Conservation (phyloP, 768 basidiomycete species). For the Kwoniella sp. region DNA sequence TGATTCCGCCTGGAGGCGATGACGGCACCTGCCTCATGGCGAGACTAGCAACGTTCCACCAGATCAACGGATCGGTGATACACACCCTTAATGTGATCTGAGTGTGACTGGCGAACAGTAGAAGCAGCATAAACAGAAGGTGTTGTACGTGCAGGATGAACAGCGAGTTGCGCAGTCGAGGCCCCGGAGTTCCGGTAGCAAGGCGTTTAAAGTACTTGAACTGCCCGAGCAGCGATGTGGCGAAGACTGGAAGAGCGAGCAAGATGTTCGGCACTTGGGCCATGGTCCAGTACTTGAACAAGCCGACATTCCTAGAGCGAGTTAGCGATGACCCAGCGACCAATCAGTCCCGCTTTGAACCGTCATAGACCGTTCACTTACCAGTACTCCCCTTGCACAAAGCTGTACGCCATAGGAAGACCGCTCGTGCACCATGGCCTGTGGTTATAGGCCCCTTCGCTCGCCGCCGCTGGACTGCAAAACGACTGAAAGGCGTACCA, state of each 20-base stretch:
- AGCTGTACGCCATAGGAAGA: constrained; percentile 70
- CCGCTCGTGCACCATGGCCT: constrained; percentile 63
- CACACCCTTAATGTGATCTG: constrained; percentile 80
- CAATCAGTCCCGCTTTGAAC: background rate
- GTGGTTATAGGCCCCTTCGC: background rate
- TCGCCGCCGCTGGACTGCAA: constrained; percentile 52
- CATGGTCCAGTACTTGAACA: constrained; percentile 78
- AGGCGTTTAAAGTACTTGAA: constrained; percentile 20
- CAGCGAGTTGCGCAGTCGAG: background rate
- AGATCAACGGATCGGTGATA: constrained; percentile 69
- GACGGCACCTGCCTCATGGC: constrained; percentile 47
- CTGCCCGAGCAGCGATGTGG: constrained; percentile 54
- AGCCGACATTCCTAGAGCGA: constrained; percentile 61
- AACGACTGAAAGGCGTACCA: constrained; percentile 62
- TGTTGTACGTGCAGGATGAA: constrained; percentile 65
- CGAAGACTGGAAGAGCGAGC: constrained; percentile 67
- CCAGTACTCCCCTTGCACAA: constrained; percentile 81
- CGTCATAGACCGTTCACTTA: constrained; percentile 33
- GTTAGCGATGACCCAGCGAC: background rate
- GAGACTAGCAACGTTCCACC: constrained; percentile 79
- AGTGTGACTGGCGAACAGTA: constrained; percentile 75
- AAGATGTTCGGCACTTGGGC: constrained; percentile 84
- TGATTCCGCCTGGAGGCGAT: background rate
- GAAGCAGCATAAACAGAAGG: constrained; percentile 58
- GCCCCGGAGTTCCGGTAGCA: constrained; percentile 1